Evolutionary conservation across 768 basidiomycete genomes (phyloP), one percentile per base, ranked within the genome.

Genomic region (Exidia glandulosa): DNA sequence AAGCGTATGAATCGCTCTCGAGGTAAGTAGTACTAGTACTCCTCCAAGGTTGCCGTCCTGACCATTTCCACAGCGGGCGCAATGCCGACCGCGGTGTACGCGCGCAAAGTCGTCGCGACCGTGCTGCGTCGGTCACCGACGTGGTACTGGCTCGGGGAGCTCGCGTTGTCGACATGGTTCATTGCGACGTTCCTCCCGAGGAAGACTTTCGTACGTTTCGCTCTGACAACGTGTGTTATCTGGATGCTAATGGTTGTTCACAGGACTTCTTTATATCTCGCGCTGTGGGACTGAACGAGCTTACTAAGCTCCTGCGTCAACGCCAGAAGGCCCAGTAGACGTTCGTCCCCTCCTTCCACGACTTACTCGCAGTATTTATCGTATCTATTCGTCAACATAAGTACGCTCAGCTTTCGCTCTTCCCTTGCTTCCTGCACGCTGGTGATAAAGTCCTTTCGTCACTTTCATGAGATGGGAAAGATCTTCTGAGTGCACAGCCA

Each of bases 41-140:
- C 32, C 31, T 34, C 36, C 27, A n/a, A 36, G 9, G 27, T 23
- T n/a, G 19, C n/a, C 7, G n/a, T 58, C 16, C 29, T 16, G 23
- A 23, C 50, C 32, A 9, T 19, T 9, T 33, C n/a, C 19, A 31
- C 37, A 61, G 61, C 16, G 13, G 54, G 37, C 16, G 61, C 61
- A n/a, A 50, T 58, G 37, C 47, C 57, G 12, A 55, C 61, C 16
- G 45, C 37, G 30, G 41, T 31, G 55, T 61, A 61, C 2, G 61
- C 61, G 47, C 61, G 50, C 12, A 47, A 30, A 5, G 57, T 61
- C 13, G 61, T 61, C 23, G 47, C 61, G 3, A 50, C 61, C 1
- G 58, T 57, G 14, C 47, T 59, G 16, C 16, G 16, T 14, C 41
- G 41, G 6, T 45, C 19, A 14, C 41, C 41, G 19, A 23, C 41